Percentiles rank a stretch among this genome's conserved stretches.
Evolutionary conservation across 495 filamentous ascomycete genomes (phyloP).

Genomic region (Trichoderma reesei): DNA sequence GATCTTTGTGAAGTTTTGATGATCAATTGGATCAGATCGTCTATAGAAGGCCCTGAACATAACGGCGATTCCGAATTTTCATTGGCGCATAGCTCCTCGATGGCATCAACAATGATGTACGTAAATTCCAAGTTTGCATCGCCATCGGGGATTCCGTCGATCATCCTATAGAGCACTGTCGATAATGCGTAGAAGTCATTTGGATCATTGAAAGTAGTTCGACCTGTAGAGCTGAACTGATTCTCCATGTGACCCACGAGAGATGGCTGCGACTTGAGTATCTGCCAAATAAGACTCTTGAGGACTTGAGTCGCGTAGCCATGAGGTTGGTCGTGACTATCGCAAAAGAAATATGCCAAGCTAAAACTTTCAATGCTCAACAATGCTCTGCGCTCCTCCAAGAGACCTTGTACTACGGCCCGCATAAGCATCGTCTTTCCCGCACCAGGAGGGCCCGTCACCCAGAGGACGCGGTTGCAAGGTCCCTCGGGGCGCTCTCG

Average conservation of each 20-base stretch:
- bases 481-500: not conserved
- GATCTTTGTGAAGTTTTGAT: not conserved
- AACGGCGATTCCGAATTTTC: not conserved
- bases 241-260: not conserved
- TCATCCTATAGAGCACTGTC: not conserved
- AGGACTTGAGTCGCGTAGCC: not conserved
- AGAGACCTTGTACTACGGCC: not conserved
- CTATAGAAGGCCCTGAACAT: not conserved
- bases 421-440: not conserved
- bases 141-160: not conserved
- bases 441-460: not conserved
- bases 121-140: not conserved
- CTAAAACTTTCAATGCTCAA: not conserved
- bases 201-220: not conserved
- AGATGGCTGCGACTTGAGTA: not conserved
- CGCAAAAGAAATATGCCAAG: not conserved
- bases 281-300: not conserved
- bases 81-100: not conserved
- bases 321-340: not conserved
- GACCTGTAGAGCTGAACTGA: not conserved
- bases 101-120: not conserved
- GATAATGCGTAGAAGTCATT: not conserved
- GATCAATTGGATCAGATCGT: not conserved
- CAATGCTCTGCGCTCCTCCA: not conserved
- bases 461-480: not conserved